Evolutionary conservation across 805 yeast genomes (phyloP), one percentile per base, ranked within the genome.

Genomic region (Yamadazyma sp.): DNA sequence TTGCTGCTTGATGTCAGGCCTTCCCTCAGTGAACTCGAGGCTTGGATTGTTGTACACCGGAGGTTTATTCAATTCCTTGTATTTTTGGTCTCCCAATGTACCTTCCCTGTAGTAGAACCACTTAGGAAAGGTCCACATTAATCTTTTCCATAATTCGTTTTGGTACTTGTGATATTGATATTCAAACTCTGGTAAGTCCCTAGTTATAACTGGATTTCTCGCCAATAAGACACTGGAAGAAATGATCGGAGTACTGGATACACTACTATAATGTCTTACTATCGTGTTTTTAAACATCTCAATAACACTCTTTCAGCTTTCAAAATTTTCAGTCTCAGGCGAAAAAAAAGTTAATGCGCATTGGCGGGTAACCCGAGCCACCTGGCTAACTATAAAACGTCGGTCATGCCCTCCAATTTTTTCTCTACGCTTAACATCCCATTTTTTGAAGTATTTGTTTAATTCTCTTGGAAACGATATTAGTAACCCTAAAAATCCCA

Each of bases 41-140:
- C 80, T 84, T 14, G 86, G 84, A 44, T 81, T 82, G 45, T 79
- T 78, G 25, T 79, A 73, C 3, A 80, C 77, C 6, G 96, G 95
- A 38, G 82, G 81, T 42, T 71, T 76, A 57, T 91, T 95, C 20
- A 82, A 81, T 50, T 79, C 78, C 37, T 81, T 64, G 62, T 79
- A 91, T 50, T 77, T 78, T 57, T 88, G 85, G 58, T 88, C 96
- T 3, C 95, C 78, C 45, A 93, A 70, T 1, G 97, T 83, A 45
- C 98, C 98, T 52, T 77, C 82, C 55, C 84, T 86, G 68, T 82
- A 93, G 66, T 90, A 93, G 57, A 80, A 90, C 77, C 88, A 88
- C 50, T 83, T 80, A 4, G 99, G 98, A 62, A 93, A 93, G 0
- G 98, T 89, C 96, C 96, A 89, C 95, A 90, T 89, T 49, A 93